phyloP scores from a whole-genome alignment of 179 eudicot genomes.

The Gypsophila paniculata region DNA sequence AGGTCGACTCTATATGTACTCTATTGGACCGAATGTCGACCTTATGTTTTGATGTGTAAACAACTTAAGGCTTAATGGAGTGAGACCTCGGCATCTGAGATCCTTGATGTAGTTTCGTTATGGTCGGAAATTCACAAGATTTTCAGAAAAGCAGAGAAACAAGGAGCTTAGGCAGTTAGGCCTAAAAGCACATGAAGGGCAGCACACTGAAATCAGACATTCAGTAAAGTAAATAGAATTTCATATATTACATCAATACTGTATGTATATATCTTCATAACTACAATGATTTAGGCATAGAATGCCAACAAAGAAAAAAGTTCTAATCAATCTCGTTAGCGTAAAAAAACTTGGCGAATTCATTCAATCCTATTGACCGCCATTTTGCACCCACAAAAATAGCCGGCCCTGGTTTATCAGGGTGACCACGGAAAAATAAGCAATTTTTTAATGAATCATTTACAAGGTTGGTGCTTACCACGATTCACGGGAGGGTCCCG shows the following conservation, averaged over 20 bases:
- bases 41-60: not conserved
- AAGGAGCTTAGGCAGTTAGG: not conserved
- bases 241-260: conserved; percentile 14
- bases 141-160: not conserved
- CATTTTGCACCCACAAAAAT: not conserved
- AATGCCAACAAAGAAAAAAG: not conserved
- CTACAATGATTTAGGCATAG: conserved; percentile 16
- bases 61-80: too few relatives aligned
- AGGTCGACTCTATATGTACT: too few relatives aligned
- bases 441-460: conserved; percentile 16
- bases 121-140: not conserved
- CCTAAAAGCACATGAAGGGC: too few relatives aligned
- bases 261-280: conserved; percentile 10
- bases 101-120: too few relatives aligned
- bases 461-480: conserved; percentile 42
- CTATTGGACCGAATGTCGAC: not conserved
- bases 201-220: conserved; percentile 21
- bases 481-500: conserved; percentile 44
- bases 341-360: not conserved
- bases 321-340: conserved; percentile 9
- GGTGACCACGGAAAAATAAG: conserved; percentile 3
- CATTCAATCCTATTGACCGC: not conserved
- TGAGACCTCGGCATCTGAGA: too few relatives aligned
- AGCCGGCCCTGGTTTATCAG: not conserved
- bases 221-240: conserved; percentile 1